Evolutionary conservation across 192 early-diverging fungal species (phyloP), one percentile per base, ranked within the genome.

Genomic region (Coemansia sp.): DNA sequence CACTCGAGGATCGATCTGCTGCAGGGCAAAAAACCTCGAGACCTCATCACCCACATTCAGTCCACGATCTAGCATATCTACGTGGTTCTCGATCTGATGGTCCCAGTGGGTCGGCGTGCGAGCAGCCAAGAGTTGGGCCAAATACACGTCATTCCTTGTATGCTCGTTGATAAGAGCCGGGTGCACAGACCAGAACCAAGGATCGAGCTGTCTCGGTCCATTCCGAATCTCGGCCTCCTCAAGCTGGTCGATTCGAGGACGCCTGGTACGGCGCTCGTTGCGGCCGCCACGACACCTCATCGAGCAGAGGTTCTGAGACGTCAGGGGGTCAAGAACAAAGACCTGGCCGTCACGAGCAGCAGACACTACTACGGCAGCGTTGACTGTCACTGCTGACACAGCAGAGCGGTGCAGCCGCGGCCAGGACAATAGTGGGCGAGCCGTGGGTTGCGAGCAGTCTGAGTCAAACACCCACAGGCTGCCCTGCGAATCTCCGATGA

Each of bases 271-370:
- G 38, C 55, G 53, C 39, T 23, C 6, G 14, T 28, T 37, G 10
- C 78, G 67, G 16, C 78, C 70, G 13, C 64, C 60, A 19, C 68
- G 66, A 47, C 74, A 67, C 32, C 74, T 64, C 28, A 69, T 40
- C 3, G 46, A n/a, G 23, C 66, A 32, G 46, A 81, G 64, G 26
- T 9, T 39, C 38, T 55, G 66, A 0, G 64, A 63, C 1, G 73
- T 46, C 6, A 81, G 60, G 61, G 68, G 67, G 7, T 81, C 78
- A 13, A 70, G 11, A 14, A 76, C 64, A 6, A 42, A 14, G 32
- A 76, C 58, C 32, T 73, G 64, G 44, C 78, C 78, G 47, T 81
- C 70, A 23, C 78, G 74, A 13, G 67, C 73, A 3, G 78, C 70
- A 1, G 74, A 67, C 21, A 70, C 78, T 19, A 70, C 43, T 10